A percentile compares a stretch with the other conserved stretches of the same genome.
Evolutionary conservation across 306 rosid genomes (phyloP).

Genomic region (Abrus precatorius): DNA sequence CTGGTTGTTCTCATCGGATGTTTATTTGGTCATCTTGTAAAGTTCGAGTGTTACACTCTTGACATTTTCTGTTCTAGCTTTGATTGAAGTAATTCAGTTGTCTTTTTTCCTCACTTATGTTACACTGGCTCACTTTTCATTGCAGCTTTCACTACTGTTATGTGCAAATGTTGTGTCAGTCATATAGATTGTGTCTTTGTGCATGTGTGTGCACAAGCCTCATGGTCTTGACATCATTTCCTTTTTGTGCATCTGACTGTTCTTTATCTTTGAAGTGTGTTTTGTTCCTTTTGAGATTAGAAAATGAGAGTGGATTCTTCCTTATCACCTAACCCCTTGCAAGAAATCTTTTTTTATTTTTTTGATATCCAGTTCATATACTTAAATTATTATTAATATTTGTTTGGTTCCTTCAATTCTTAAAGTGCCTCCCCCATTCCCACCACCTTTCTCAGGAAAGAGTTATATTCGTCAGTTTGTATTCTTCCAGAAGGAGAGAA

Average conservation of each 20-base stretch:
- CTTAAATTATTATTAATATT: slow-evolving; percentile 50
- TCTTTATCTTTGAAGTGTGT: slow-evolving; percentile 20
- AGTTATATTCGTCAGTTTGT: slow-evolving; percentile 71
- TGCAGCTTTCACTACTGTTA: neutral
- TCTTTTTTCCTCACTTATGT: slow-evolving; percentile 1
- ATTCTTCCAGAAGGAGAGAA: slow-evolving; percentile 71
- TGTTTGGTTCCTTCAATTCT: slow-evolving; percentile 67
- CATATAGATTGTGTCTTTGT: slow-evolving; percentile 29
- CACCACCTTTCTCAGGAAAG: slow-evolving; percentile 91
- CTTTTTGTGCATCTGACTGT: slow-evolving; percentile 30
- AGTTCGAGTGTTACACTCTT: neutral
- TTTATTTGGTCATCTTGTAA: slow-evolving; percentile 36
- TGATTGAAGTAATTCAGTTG: neutral
- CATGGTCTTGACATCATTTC: slow-evolving; percentile 25
- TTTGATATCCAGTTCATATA: slow-evolving; percentile 27
- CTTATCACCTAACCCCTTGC: neutral
- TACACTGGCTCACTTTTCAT: slow-evolving; percentile 12
- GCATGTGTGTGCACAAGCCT: neutral
- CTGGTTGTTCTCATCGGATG: slow-evolving; percentile 9
- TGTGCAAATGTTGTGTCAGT: neutral
- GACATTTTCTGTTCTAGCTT: slow-evolving; percentile 12
- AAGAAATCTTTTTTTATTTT: slow-evolving; percentile 1
- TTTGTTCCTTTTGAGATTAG: slow-evolving; percentile 40
- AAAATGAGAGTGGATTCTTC: slow-evolving; percentile 36
- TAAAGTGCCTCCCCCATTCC: slow-evolving; percentile 94